A percentile compares a stretch with the other conserved stretches of the same genome.
These are phyloP conservation scores for Dichotomopilus funicola DNA, from an alignment of 2,329 filamentous ascomycete genomes.

Conservation along the genomic window DNA sequence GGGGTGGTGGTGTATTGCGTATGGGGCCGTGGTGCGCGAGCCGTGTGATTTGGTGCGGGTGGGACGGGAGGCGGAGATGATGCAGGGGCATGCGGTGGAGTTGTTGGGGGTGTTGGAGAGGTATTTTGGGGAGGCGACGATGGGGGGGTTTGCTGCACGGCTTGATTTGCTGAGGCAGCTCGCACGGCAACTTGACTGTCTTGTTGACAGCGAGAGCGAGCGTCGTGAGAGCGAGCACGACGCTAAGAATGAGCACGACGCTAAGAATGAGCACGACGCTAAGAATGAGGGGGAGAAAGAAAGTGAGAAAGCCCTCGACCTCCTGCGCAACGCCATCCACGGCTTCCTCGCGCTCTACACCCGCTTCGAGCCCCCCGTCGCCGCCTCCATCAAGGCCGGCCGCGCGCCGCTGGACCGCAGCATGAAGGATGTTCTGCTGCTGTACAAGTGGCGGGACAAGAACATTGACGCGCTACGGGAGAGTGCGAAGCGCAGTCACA, in stretches of 20 bases:
- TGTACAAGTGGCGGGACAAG: constrained; percentile 97
- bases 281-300: too few species aligned
- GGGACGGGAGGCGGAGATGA: constrained; percentile 47
- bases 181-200: constrained; percentile 36
- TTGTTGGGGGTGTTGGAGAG: constrained; percentile 69
- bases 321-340: constrained; percentile 57
- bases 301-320: constrained; percentile 44
- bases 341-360: constrained; percentile 74
- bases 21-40: constrained; percentile 76
- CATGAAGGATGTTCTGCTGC: constrained; percentile 84
- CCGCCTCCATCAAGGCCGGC: constrained; percentile 60
- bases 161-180: constrained; percentile 62
- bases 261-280: too few species aligned
- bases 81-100: constrained; percentile 51
- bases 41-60: constrained; percentile 60
- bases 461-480: constrained; percentile 86
- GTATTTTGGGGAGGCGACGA: constrained; percentile 71
- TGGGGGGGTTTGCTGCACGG: constrained; percentile 74
- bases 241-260: too few species aligned
- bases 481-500: constrained; percentile 83
- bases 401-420: constrained; percentile 76
- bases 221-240: too few species aligned
- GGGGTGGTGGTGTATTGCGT: constrained; percentile 95
- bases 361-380: constrained; percentile 61
- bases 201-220: too few species aligned